Percentiles rank a stretch among this genome's conserved stretches.
Evolutionary conservation across 208 protist genomes (phyloP).

Genomic region (Trypanosoma lewisi): DNA sequence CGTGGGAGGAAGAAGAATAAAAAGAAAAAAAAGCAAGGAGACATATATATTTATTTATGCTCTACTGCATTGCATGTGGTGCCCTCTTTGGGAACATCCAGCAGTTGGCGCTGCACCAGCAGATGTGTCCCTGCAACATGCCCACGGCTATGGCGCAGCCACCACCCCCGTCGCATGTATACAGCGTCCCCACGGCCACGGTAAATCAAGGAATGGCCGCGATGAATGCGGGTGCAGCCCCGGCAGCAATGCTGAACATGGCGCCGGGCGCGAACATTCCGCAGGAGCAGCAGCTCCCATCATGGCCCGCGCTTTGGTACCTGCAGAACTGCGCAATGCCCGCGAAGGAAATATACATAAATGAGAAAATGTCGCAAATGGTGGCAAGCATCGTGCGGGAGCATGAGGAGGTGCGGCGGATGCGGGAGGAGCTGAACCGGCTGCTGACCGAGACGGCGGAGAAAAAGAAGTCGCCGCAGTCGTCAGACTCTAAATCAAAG

Average conservation of each 20-base stretch:
- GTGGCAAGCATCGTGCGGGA: neutral
- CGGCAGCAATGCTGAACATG: neutral
- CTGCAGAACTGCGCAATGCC: neutral
- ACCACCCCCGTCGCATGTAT: too few relatives aligned
- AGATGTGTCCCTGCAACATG: neutral
- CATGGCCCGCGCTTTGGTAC: neutral
- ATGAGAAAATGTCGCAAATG: neutral
- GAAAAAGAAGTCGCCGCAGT: conserved; percentile 37
- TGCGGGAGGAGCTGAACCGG: conserved; percentile 40
- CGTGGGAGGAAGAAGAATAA: neutral
- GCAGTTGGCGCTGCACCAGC: neutral
- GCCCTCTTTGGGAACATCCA: neutral
- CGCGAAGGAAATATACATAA: conserved; percentile 12
- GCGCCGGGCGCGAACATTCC: neutral
- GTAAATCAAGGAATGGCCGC: too few relatives aligned
- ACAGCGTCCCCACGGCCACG: too few relatives aligned
- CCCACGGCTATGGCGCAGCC: too few relatives aligned
- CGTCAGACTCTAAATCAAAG: conserved; percentile 3
- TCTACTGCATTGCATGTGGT: conserved; percentile 3
- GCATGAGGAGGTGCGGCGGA: conserved; percentile 28
- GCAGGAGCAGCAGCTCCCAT: neutral
- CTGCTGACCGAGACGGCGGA: neutral
- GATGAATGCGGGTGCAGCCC: neutral
- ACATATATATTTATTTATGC: neutral
- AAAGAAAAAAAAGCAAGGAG: conserved; percentile 3